Base-by-base conservation (phyloP, 2,329 filamentous ascomycete genomes). In the Helotiales sp. region DNA sequence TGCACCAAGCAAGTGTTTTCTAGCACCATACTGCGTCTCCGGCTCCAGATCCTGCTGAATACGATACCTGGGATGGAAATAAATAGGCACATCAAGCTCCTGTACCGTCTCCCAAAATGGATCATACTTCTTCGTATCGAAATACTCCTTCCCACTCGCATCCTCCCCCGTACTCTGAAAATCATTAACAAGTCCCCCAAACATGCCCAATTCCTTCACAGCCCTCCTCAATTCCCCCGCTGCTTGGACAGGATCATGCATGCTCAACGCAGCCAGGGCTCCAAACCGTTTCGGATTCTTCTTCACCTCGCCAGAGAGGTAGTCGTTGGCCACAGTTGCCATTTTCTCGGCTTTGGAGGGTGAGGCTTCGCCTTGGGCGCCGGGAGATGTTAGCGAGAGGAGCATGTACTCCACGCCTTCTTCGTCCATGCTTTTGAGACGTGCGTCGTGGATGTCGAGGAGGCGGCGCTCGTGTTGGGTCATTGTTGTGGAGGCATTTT, bases 51-150 rank as follows among this genome's bases (percentile, higher is more conserved):
- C 78, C 15, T 62, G 61, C 37, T 68, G 61, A 17, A 69, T 70
- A 17, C 52, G 3, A 71, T 85, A 80, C 58, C 84, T 43, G 76
- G 78, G 88, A 75, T 91, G 88, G 0, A 91, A 80, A 72, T 90
- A 91, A 58, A 91, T 82, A 0, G 88, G 87, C 0, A 89, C 87
- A 65, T 89, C 85, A 0, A 91, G 83, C 54, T 89, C 85, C 1
- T 81, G 81, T 10, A 84, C 82, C 0, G 83, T 84, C 11, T 80
- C 74, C 88, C 88, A 90, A 80, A 91, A 90, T 22, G 83, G 75
- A 70, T 88, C 86, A 82, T 85, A 91, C 68, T 85, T 82, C 0
- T 83, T 81, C 7, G 82, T 79, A 73, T 91, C 89, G 78, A 90
- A 91, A 78, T 89, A 90, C 75, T 90, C 79, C 80, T 87, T 85